phyloP scores from a whole-genome alignment of 2,329 filamentous ascomycete species.

The Xylariomycetidae sp. region DNA sequence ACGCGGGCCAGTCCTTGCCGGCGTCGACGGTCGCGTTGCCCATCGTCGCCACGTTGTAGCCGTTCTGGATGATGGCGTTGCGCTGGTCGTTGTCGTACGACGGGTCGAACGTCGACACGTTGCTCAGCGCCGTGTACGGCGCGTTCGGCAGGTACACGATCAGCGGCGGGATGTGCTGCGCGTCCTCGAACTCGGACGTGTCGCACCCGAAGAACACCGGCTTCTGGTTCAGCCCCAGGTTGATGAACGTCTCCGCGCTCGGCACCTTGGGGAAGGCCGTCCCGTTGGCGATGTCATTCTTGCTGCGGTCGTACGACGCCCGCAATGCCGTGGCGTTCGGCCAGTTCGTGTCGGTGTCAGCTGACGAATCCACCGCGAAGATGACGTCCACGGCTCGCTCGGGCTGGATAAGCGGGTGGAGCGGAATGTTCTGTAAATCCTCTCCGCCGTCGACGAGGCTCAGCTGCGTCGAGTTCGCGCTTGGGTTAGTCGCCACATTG shows the following conservation, averaged over 20 bases:
- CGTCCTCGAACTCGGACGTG: constrained; percentile 45
- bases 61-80: constrained; percentile 78
- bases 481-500: constrained; percentile 56
- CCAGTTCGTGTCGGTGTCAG: constrained; percentile 64
- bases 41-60: constrained; percentile 76
- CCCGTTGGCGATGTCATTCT: constrained; percentile 51
- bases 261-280: constrained; percentile 69
- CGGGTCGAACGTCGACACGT: constrained; percentile 71
- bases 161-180: constrained; percentile 44
- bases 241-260: constrained; percentile 71
- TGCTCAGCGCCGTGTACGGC: constrained; percentile 71
- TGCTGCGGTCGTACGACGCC: constrained; percentile 65
- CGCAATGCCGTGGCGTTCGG: constrained; percentile 72
- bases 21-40: constrained; percentile 70
- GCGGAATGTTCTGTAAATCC: constrained; percentile 72
- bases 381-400: constrained; percentile 69
- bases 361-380: constrained; percentile 73
- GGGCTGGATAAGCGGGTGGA: constrained; percentile 72
- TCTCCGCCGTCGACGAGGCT: constrained; percentile 74
- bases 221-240: constrained; percentile 64
- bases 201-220: constrained; percentile 81
- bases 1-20: constrained; percentile 75
- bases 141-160: constrained; percentile 85
- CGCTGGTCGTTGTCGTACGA: constrained; percentile 60
- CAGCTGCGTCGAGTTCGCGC: constrained; percentile 46